phyloP scores from a whole-genome alignment of 1,284 basidiomycete species.

The Ceratobasidium sp. region DNA sequence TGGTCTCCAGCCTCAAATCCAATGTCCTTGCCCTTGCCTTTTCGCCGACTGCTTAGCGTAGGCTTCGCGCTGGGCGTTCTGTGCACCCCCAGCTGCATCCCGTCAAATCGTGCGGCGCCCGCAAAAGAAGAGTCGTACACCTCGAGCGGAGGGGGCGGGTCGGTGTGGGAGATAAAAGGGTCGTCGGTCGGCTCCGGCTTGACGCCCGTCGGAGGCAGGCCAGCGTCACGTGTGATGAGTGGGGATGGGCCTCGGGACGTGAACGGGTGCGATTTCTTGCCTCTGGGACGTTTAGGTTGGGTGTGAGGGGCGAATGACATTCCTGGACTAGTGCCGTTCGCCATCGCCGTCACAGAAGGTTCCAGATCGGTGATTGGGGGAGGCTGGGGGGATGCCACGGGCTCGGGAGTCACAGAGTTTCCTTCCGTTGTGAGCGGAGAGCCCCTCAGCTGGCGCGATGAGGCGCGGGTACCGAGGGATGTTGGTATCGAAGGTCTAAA shows the following conservation, averaged over 20 bases:
- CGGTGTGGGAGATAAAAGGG: slow-evolving; percentile 38
- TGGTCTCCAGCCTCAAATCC: slow-evolving; percentile 35
- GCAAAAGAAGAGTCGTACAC: background rate
- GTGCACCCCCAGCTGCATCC: background rate
- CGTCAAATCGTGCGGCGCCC: background rate
- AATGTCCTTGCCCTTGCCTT: slow-evolving; percentile 45
- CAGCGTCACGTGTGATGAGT: slow-evolving; percentile 33
- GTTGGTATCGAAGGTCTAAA: slow-evolving; percentile 25
- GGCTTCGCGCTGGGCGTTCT: slow-evolving; percentile 2
- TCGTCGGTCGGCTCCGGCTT: slow-evolving; percentile 40
- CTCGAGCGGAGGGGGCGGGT: slow-evolving; percentile 14
- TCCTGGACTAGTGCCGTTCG: slow-evolving; percentile 20
- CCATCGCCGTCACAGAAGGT: slow-evolving; percentile 27
- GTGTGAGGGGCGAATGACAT: background rate
- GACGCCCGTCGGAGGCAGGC: slow-evolving; percentile 10
- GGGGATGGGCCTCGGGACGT: background rate
- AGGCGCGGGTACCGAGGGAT: slow-evolving; percentile 16
- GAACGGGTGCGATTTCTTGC: slow-evolving; percentile 25
- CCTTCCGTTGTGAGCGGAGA: slow-evolving; percentile 33
- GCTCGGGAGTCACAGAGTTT: slow-evolving; percentile 21
- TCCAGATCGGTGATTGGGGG: slow-evolving; percentile 37
- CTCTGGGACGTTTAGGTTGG: slow-evolving; percentile 31
- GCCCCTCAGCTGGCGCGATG: slow-evolving; percentile 10
- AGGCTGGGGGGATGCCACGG: slow-evolving; percentile 12
- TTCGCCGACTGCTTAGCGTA: slow-evolving; percentile 19